Conservation (phyloP, 2,329 filamentous ascomycete species). For the Calonectria fujianensis region DNA sequence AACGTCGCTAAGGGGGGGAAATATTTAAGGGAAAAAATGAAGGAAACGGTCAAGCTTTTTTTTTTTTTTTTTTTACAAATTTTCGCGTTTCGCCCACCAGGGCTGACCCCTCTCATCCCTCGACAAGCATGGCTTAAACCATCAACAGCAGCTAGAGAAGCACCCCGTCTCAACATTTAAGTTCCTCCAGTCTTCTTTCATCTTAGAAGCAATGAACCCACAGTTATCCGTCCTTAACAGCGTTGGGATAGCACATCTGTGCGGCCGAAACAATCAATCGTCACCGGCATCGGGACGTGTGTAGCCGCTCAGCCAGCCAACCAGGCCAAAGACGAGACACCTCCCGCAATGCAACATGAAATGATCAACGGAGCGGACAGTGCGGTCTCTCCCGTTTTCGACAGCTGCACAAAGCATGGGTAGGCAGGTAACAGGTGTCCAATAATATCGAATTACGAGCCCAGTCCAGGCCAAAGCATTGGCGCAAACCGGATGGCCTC, state of each 20-base stretch:
- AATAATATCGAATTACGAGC: conserved; percentile 6
- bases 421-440: not conserved
- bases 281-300: conserved; percentile 21
- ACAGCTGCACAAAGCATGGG: not conserved
- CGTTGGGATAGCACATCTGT: not conserved
- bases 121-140: not conserved
- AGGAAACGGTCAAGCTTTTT: not conserved
- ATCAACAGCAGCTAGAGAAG: not conserved
- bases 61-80: not conserved
- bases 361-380: not conserved
- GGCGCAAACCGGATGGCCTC: not conserved
- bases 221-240: conserved; percentile 4
- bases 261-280: conserved; percentile 22
- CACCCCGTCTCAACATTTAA: not conserved
- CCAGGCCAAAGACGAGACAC: conserved; percentile 18
- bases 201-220: not conserved
- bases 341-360: conserved; percentile 14
- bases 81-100: not conserved
- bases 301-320: conserved; percentile 15
- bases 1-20: not conserved
- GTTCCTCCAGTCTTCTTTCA: not conserved
- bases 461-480: not conserved
- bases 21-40: not conserved
- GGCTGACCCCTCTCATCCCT: not conserved
- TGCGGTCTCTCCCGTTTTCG: conserved; percentile 3